These are phyloP conservation scores for Cercis canadensis DNA, from an alignment of 306 rosid species.

Conservation along the genomic window DNA sequence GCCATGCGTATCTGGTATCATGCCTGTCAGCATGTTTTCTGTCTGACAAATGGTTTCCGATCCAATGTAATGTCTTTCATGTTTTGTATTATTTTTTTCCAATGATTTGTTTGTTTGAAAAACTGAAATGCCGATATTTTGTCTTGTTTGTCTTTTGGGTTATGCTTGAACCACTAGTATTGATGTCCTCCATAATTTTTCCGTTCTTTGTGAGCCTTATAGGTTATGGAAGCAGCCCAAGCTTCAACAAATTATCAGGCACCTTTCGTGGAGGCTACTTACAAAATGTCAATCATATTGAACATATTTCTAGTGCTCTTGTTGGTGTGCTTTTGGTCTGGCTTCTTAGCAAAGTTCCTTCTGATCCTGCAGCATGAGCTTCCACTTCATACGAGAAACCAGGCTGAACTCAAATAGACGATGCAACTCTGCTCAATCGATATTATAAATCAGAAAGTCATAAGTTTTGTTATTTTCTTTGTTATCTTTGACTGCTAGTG, in stretches of 20 bases:
- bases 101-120: slow-evolving; percentile 26
- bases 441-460: slow-evolving; percentile 11
- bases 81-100: background rate
- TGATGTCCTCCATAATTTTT: slow-evolving; percentile 28
- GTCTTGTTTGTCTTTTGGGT: slow-evolving; percentile 4
- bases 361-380: slow-evolving; percentile 53
- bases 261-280: slow-evolving; percentile 58
- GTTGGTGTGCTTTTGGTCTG: slow-evolving; percentile 91
- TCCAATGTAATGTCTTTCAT: background rate
- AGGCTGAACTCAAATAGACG: slow-evolving; percentile 17
- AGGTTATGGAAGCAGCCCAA: slow-evolving; percentile 99
- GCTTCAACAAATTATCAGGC: slow-evolving; percentile 79
- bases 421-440: slow-evolving; percentile 25
- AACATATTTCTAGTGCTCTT: slow-evolving; percentile 97
- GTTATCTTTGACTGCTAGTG: background rate
- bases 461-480: background rate
- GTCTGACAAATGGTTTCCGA: slow-evolving; percentile 11
- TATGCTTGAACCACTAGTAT: slow-evolving; percentile 28
- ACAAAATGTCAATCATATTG: slow-evolving; percentile 86
- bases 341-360: slow-evolving; percentile 87
- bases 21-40: background rate
- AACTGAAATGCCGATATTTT: background rate
- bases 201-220: slow-evolving; percentile 30
- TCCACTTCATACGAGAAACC: slow-evolving; percentile 39
- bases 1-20: slow-evolving; percentile 1